A percentile compares a stretch with the other conserved stretches of the same genome.
Conservation (phyloP, 352 stramenopile genomes). For the Thalassiosira gravida region DNA sequence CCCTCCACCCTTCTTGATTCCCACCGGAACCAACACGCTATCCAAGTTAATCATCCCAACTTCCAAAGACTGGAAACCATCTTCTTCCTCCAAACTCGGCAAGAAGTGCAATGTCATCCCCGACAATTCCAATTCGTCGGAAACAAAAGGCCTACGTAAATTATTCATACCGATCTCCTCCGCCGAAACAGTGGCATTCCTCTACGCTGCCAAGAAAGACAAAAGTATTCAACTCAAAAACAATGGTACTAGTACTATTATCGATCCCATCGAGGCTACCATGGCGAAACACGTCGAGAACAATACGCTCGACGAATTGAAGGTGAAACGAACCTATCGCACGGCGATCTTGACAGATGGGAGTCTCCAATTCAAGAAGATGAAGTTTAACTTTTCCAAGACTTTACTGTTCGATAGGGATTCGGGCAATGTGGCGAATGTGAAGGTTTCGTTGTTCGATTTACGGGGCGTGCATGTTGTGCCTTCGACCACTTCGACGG, state of each 20-base stretch:
- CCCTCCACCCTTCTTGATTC: background rate
- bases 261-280: background rate
- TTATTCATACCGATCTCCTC: background rate
- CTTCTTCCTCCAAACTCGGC: conserved; percentile 3
- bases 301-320: background rate
- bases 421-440: background rate
- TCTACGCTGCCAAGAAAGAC: background rate
- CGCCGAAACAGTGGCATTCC: background rate
- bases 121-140: background rate
- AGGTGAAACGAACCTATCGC: background rate
- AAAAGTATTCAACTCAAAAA: background rate
- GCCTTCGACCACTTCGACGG: background rate
- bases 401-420: background rate
- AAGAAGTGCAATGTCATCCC: conserved; percentile 4
- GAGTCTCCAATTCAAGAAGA: conserved; percentile 16
- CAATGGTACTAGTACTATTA: background rate
- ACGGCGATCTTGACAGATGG: conserved; percentile 1
- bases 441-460: conserved; percentile 8
- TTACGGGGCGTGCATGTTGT: conserved; percentile 11
- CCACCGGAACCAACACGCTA: background rate
- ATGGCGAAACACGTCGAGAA: background rate
- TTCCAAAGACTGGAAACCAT: conserved; percentile 2
- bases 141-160: conserved; percentile 6
- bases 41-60: background rate
- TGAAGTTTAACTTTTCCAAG: conserved; percentile 1